Conservation (phyloP, 2,329 filamentous ascomycete species). For the Endoconidiophora laricicola region DNA sequence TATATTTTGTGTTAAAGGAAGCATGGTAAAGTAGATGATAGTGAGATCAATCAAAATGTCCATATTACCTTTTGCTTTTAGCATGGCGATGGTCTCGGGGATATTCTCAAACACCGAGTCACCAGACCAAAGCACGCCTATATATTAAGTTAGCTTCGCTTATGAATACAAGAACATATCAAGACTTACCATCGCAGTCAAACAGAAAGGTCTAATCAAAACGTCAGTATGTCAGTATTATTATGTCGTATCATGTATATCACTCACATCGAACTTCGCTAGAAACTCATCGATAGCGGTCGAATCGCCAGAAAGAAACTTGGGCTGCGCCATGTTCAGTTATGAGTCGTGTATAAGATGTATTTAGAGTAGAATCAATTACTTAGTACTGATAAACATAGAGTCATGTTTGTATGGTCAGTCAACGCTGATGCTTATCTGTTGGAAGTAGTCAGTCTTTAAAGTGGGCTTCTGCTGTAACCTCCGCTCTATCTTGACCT, state of each 20-base stretch:
- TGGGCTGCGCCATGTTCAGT: slow-evolving; percentile 24
- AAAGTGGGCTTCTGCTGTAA: neutral
- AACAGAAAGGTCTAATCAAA: slow-evolving; percentile 64
- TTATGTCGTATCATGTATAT: neutral
- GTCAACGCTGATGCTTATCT: neutral
- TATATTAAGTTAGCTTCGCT: neutral
- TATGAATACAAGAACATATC: neutral
- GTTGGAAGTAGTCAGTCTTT: neutral
- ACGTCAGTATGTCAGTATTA: slow-evolving; percentile 12
- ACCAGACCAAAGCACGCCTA: slow-evolving; percentile 92
- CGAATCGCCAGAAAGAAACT: slow-evolving; percentile 63
- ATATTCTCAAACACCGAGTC: slow-evolving; percentile 76
- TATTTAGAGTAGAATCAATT: neutral
- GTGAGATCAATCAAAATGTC: slow-evolving; percentile 3
- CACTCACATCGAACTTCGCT: slow-evolving; percentile 68
- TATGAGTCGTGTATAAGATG: neutral
- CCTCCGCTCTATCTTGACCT: no score
- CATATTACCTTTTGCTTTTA: slow-evolving; percentile 57
- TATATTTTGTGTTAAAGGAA: neutral
- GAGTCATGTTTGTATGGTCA: neutral
- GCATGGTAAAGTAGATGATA: neutral
- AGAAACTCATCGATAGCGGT: slow-evolving; percentile 68
- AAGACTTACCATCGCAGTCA: slow-evolving; percentile 74
- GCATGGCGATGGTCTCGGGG: slow-evolving; percentile 67
- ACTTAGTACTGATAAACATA: neutral